phyloP scores from a whole-genome alignment of 257 asterid species.

The Scutellaria galericulata region DNA sequence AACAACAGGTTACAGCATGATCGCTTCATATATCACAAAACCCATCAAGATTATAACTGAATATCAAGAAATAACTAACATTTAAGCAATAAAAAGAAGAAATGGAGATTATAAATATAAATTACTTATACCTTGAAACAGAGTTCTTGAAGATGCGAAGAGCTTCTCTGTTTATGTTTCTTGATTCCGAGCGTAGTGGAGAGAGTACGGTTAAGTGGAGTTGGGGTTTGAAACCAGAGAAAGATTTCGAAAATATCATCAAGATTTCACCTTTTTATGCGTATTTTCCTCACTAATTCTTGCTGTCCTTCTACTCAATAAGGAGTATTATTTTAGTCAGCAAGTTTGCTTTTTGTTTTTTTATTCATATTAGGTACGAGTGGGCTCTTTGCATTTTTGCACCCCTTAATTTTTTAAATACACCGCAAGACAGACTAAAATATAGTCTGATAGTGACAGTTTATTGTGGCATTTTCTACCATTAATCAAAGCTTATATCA shows the following conservation, averaged over 20 bases:
- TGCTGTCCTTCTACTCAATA: too few species aligned
- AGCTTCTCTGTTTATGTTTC: constrained; percentile 15
- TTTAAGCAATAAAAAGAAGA: not conserved
- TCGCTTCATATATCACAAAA: constrained; percentile 12
- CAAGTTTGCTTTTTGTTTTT: too few species aligned
- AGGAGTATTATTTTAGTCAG: not conserved
- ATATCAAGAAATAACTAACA: constrained; percentile 6
- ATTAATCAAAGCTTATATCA: constrained; percentile 8
- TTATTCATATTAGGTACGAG: too few species aligned
- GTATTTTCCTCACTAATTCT: not conserved
- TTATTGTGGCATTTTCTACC: not conserved
- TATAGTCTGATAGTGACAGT: too few species aligned
- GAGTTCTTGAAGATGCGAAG: constrained; percentile 31
- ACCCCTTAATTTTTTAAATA: too few species aligned
- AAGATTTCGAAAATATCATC: constrained; percentile 20
- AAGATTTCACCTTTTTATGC: not conserved
- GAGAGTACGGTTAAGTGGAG: constrained; percentile 6
- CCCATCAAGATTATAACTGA: not conserved
- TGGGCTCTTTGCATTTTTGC: too few species aligned
- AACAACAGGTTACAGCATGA: not conserved
- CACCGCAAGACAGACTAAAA: too few species aligned
- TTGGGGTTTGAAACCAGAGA: constrained; percentile 33
- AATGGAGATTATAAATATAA: not conserved
- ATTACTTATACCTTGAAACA: constrained; percentile 41
- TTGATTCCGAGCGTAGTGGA: constrained; percentile 34